phyloP scores from a whole-genome alignment of 2,329 filamentous ascomycete genomes.

The Xylariales sp. region DNA sequence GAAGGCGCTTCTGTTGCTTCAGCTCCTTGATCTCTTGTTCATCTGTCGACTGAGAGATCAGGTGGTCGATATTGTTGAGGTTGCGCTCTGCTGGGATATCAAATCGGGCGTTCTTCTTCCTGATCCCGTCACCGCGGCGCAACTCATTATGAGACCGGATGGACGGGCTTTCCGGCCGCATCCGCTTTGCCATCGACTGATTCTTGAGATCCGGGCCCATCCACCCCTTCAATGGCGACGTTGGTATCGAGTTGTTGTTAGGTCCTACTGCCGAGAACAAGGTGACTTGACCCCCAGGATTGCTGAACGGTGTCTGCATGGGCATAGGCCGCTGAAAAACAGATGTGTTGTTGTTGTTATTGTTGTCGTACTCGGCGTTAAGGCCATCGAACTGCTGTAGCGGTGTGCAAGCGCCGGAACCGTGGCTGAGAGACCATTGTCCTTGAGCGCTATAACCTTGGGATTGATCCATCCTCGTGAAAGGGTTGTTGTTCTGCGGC shows the following conservation, averaged over 20 bases:
- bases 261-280: slow-evolving; percentile 49
- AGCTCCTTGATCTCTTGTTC: slow-evolving; percentile 96
- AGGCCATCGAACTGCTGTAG: slow-evolving; percentile 66
- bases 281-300: slow-evolving; percentile 43
- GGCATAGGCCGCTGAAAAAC: slow-evolving; percentile 52
- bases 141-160: slow-evolving; percentile 73
- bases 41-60: slow-evolving; percentile 83
- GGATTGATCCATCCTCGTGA: slow-evolving; percentile 57
- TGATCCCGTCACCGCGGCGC: slow-evolving; percentile 78
- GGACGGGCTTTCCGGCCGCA: slow-evolving; percentile 63
- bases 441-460: slow-evolving; percentile 39
- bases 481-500: slow-evolving; percentile 58
- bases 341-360: slow-evolving; percentile 43
- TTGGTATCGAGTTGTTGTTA: slow-evolving; percentile 45
- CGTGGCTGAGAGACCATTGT: slow-evolving; percentile 60
- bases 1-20: slow-evolving; percentile 93
- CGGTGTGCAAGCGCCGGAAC: slow-evolving; percentile 69
- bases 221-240: slow-evolving; percentile 57
- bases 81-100: slow-evolving; percentile 94
- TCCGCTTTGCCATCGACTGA: slow-evolving; percentile 49
- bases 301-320: slow-evolving; percentile 51
- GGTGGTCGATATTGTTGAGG: slow-evolving; percentile 87
- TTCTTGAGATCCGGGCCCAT: slow-evolving; percentile 44
- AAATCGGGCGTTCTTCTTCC: slow-evolving; percentile 98
- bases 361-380: slow-evolving; percentile 49